Percentiles rank a stretch among this genome's conserved stretches.
phyloP scores from a whole-genome alignment of 148 eudicot genomes.

The Rhododendron henanense region DNA sequence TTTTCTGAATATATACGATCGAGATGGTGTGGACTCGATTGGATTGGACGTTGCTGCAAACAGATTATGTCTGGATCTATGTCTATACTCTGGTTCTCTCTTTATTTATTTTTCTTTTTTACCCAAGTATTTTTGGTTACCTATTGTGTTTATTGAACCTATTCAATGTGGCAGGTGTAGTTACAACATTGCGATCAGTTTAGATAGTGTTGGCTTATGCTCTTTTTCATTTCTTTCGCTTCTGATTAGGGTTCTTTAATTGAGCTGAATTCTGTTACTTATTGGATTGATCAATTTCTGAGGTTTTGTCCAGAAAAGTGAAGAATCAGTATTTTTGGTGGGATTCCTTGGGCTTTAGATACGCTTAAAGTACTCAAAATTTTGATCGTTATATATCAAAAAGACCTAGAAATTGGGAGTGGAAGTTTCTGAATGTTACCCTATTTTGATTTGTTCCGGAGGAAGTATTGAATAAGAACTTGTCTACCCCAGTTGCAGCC shows the following conservation, averaged over 20 bases:
- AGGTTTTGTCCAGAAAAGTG: conserved; percentile 56
- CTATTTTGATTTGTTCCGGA: conserved; percentile 13
- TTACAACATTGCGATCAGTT: conserved; percentile 62
- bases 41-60: conserved; percentile 75
- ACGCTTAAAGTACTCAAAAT: conserved; percentile 45
- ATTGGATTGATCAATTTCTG: conserved; percentile 16
- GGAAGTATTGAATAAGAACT: conserved; percentile 43
- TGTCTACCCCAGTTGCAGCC: conserved; percentile 23
- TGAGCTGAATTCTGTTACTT: background rate
- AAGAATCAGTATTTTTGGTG: conserved; percentile 52
- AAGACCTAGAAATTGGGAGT: background rate
- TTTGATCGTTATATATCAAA: background rate
- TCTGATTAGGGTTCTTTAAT: too few relatives aligned
- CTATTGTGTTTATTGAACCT: background rate
- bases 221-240: background rate
- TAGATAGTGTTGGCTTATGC: conserved; percentile 80
- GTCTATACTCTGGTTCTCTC: background rate
- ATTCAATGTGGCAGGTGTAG: conserved; percentile 53
- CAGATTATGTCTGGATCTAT: conserved; percentile 46
- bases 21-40: conserved; percentile 63
- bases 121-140: background rate
- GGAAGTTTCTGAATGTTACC: background rate
- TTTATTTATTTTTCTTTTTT: too few relatives aligned
- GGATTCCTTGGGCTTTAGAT: background rate
- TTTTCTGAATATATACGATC: conserved; percentile 67